Conservation (phyloP, 2,329 filamentous ascomycete genomes). For the Zopfia rhizophila region DNA sequence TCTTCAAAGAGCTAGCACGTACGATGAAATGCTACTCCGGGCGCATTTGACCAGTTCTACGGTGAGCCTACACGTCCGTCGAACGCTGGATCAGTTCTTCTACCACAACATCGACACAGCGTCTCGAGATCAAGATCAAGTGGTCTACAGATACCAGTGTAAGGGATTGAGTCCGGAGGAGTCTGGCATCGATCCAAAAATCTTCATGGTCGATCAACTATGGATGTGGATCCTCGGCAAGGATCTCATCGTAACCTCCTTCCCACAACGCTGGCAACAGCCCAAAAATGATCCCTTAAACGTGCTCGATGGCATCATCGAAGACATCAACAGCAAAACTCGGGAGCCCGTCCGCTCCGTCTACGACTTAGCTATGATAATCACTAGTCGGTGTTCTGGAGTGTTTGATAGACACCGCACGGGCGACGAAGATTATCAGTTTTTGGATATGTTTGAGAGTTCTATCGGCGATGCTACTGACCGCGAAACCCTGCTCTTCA, state of each 20-base stretch:
- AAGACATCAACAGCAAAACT: slow-evolving; percentile 73
- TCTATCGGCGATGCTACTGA: slow-evolving; percentile 65
- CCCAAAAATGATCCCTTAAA: slow-evolving; percentile 71
- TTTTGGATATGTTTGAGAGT: slow-evolving; percentile 74
- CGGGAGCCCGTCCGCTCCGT: slow-evolving; percentile 68
- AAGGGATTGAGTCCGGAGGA: slow-evolving; percentile 39
- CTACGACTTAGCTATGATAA: slow-evolving; percentile 71
- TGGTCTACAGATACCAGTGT: slow-evolving; percentile 69
- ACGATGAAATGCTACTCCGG: slow-evolving; percentile 60
- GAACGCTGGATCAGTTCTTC: slow-evolving; percentile 73
- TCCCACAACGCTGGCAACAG: slow-evolving; percentile 69
- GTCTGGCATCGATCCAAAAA: slow-evolving; percentile 62
- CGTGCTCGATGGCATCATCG: slow-evolving; percentile 70
- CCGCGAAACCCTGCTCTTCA: slow-evolving; percentile 67
- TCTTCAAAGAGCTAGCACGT: slow-evolving; percentile 38
- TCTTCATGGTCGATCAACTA: slow-evolving; percentile 76
- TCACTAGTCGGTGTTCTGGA: slow-evolving; percentile 68
- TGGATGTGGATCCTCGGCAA: slow-evolving; percentile 72
- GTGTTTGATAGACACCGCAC: slow-evolving; percentile 69
- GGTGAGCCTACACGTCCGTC: slow-evolving; percentile 65
- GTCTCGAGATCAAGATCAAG: slow-evolving; percentile 69
- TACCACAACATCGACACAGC: slow-evolving; percentile 72
- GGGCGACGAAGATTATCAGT: slow-evolving; percentile 70
- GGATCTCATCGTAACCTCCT: slow-evolving; percentile 69
- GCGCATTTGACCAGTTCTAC: slow-evolving; percentile 60